Percentiles rank a stretch among this genome's conserved stretches.
Evolutionary conservation across 2,329 filamentous ascomycete genomes (phyloP).

Genomic region (Trichothecium sympodiale): DNA sequence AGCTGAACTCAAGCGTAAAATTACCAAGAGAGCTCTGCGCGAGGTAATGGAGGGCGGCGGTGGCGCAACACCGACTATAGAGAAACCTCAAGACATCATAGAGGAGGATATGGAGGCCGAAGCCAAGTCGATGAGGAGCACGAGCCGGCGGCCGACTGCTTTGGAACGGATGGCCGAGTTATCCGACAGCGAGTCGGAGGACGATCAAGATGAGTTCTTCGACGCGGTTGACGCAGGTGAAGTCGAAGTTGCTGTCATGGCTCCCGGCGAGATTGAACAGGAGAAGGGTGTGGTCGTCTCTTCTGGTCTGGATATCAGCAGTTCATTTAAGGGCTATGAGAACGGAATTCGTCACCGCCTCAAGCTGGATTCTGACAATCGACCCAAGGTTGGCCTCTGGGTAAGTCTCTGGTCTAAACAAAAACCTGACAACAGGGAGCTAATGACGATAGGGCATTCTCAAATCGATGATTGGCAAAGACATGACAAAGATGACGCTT

Average conservation of each 20-base stretch:
- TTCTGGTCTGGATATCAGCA: constrained; percentile 52
- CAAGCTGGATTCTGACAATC: constrained; percentile 82
- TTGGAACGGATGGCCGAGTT: constrained; percentile 62
- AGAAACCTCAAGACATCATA: constrained; percentile 18
- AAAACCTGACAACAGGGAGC: not conserved
- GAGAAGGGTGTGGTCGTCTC: constrained; percentile 30
- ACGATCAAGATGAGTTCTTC: constrained; percentile 81
- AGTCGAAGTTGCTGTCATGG: constrained; percentile 67
- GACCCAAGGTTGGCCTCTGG: constrained; percentile 93
- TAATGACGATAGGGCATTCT: constrained; percentile 60
- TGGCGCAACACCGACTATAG: constrained; percentile 19
- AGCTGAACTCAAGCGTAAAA: constrained; percentile 78
- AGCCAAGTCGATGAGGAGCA: constrained; percentile 27
- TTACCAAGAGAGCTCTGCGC: constrained; percentile 79
- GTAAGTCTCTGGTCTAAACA: constrained; percentile 41
- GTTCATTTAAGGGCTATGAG: constrained; percentile 83
- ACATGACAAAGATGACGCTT: constrained; percentile 99
- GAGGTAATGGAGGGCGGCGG: constrained; percentile 60
- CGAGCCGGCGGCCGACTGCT: constrained; percentile 49
- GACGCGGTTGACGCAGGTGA: constrained; percentile 92
- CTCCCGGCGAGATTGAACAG: constrained; percentile 32
- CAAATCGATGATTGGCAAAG: constrained; percentile 99
- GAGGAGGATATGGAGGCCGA: constrained; percentile 16
- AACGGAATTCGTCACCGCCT: constrained; percentile 69
- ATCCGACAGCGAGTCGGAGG: constrained; percentile 71